A percentile compares a stretch with the other conserved stretches of the same genome.
These are phyloP conservation scores for Colletotrichum sansevieriae DNA, from an alignment of 2,329 filamentous ascomycete species.

Conservation along the genomic window DNA sequence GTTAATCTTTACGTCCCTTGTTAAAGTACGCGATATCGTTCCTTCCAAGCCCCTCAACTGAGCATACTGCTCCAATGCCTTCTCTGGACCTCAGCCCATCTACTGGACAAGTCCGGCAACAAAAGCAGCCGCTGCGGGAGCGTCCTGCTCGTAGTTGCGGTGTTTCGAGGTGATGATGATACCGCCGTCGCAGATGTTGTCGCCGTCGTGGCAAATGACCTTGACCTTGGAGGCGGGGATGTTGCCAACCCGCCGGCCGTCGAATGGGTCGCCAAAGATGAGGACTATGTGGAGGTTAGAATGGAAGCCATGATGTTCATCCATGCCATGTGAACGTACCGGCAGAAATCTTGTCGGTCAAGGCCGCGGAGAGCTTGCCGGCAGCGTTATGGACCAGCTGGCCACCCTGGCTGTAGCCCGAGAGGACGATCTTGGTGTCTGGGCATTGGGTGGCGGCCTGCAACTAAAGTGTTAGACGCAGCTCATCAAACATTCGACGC, in stretches of 20 bases:
- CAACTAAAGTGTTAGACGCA: not conserved
- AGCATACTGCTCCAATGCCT: not conserved
- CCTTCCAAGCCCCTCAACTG: not conserved
- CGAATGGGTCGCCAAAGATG: slow-evolving; percentile 41
- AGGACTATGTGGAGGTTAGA: slow-evolving; percentile 24
- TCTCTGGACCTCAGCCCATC: not conserved
- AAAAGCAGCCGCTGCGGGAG: slow-evolving; percentile 47
- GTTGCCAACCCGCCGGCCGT: slow-evolving; percentile 24
- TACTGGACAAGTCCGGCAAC: slow-evolving; percentile 43
- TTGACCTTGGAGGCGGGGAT: slow-evolving; percentile 30
- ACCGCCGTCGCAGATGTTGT: slow-evolving; percentile 50
- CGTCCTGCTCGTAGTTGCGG: slow-evolving; percentile 48
- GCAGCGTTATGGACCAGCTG: slow-evolving; percentile 60
- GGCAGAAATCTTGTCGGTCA: slow-evolving; percentile 47
- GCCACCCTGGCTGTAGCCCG: slow-evolving; percentile 61
- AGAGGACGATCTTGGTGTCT: slow-evolving; percentile 59
- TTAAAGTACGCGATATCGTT: not conserved
- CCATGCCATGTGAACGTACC: slow-evolving; percentile 28
- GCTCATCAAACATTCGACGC: not conserved
- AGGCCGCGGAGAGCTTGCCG: slow-evolving; percentile 52
- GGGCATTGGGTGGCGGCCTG: slow-evolving; percentile 58
- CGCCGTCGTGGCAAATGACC: slow-evolving; percentile 51
- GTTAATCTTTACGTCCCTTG: not conserved
- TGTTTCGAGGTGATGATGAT: slow-evolving; percentile 47
- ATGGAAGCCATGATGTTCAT: too few relatives aligned